Evolutionary conservation across 495 filamentous ascomycete species (phyloP), one percentile per base, ranked within the genome.

Genomic region (Hypoxylon fuscum): DNA sequence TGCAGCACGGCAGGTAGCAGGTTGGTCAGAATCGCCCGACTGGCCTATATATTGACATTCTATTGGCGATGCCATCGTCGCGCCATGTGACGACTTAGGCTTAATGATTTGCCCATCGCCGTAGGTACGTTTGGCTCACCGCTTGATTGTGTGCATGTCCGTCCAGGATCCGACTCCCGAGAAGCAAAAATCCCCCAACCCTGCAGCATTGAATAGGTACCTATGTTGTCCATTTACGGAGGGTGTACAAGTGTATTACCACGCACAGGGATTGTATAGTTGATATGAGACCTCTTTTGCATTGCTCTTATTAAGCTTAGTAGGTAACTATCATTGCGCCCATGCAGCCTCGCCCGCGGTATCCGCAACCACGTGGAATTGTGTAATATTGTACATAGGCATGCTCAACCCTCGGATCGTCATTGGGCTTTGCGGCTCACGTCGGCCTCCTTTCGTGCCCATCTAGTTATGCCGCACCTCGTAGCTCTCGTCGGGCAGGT

Each of bases 401-500:
- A 62, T 66, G 38, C 53, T 55, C 31, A n/a, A 49, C 37, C 49
- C 50, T 66, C 44, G 47, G 42, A 41, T 37, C 37, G 59, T 50
- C 20, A 58, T 65, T 49, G 53, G 52, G 35, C 29, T 41, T 57
- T n/a, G 20, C 31, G 14, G 17, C 12, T 29, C 50, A 35, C 29
- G 14, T 47, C 25, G 48, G 27, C 32, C n/a, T 21, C 42, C 45
- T 48, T 51, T 43, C 21, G 40, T 42, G 37, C 31, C n/a, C 35
- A 42, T 61, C 71, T 68, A 72, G 48, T 59, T 43, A 68, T 79
- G 76, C 59, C 78, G 71, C 45, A 79, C 74, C 68, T 81, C 83
- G 77, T 97, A 97, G 47, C 85, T 86, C 60, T 88, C 88, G 80
- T 97, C 92, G 45, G 93, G 93, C 71, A 96, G 79, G 74, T 96